Base-by-base conservation (phyloP, 2,329 filamentous ascomycete genomes). In the Cyphellophora attinorum region DNA sequence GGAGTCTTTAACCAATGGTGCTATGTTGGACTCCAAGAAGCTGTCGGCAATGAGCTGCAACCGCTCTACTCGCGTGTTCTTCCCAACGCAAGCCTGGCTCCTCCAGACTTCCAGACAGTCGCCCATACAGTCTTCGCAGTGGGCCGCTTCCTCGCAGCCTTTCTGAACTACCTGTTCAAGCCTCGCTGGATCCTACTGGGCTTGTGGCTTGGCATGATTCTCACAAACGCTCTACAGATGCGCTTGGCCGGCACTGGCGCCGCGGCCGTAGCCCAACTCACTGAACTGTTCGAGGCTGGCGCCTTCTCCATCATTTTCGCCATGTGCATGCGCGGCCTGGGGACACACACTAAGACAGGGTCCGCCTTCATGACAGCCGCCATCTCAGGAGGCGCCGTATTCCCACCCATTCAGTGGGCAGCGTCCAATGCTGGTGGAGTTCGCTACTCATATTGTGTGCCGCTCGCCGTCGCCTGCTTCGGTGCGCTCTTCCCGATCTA, bases 1-100 rank as follows among this genome's bases (percentile, higher is more conserved):
- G 74, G 68, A 0, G 55, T 70, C 2, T 65, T 72, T 47, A 64
- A 66, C 8, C 66, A 71, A 42, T 77, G 73, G 48, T 74, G 69
- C 55, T 79, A 78, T 43, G 68, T 76, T 2, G 74, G 72, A 10
- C 71, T 64, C 1, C 74, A 79, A 50, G 75, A 79, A 55, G 64
- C 65, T 17, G 55, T 73, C 13, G 65, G 69, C 2, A 67, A 62
- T 5, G 60, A 58, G 10, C 69, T 72, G 34, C 47, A 53, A 15
- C 46, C 54, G 2, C 72, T 72, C 35, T 51, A 73, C 15, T 17
- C 38, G 1, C 37, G 50, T 3, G 58, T 65, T 5, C 61, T 45
- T 37, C 37, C 45, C 12, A 41, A 40, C 10, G 49, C 51, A 6
- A 39, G 38, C 11, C 46, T 61, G 1, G 27, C 34, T 6, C 38